Conservation (phyloP, 2,329 filamentous ascomycete species). For the Triangularia verruculosa region DNA sequence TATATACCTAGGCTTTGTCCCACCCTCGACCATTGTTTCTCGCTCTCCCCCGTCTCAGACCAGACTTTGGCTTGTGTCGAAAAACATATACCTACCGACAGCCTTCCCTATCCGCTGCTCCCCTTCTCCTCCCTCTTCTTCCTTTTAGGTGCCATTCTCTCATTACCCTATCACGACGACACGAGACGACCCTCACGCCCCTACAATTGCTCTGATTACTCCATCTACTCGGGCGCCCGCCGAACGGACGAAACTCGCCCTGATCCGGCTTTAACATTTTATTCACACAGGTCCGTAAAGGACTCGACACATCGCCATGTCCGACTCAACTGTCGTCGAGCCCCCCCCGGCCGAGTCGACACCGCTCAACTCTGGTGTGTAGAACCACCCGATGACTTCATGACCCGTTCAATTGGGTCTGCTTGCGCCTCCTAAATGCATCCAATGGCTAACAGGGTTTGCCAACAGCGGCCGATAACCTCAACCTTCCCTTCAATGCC, state of each 20-base stretch:
- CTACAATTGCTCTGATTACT: neutral
- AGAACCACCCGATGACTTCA: neutral
- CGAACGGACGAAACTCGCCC: neutral
- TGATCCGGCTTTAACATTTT: neutral
- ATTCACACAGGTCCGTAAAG: neutral
- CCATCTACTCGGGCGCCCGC: neutral
- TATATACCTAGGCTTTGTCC: constrained; percentile 21
- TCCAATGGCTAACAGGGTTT: constrained; percentile 2
- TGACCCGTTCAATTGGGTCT: neutral
- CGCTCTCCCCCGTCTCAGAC: constrained; percentile 7
- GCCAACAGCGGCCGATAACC: constrained; percentile 68
- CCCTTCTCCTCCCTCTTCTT: neutral
- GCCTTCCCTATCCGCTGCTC: constrained; percentile 6
- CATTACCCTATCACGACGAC: neutral
- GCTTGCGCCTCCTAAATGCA: constrained; percentile 1
- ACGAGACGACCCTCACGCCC: neutral
- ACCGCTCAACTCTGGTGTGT: neutral
- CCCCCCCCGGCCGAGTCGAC: neutral
- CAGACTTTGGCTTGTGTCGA: constrained; percentile 3
- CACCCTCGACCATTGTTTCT: constrained; percentile 14
- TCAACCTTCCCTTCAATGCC: constrained; percentile 92
- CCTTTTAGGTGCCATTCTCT: neutral
- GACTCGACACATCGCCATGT: neutral
- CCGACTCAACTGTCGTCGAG: neutral
- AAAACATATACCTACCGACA: constrained; percentile 4